Evolutionary conservation across 78 protist species (phyloP), one percentile per base, ranked within the genome.

Genomic region (Emiliania huxleyi): DNA sequence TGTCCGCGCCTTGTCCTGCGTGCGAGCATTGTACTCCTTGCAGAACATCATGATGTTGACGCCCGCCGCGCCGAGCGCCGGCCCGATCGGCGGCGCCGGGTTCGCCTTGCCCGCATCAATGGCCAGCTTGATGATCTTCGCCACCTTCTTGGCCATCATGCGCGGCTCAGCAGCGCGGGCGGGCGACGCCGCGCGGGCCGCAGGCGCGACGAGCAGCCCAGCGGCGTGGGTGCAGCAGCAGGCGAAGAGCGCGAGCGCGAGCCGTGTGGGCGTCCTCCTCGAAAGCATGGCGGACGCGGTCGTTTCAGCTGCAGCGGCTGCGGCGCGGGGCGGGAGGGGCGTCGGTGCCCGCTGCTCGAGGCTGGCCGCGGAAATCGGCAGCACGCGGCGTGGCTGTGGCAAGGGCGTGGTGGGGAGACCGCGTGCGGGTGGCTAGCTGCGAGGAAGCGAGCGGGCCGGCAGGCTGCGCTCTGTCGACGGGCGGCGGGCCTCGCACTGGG

Each of bases 51-150:
- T 87, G 42, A 95, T 87, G 81, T 93, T 93, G 62, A 91, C 45
- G 56, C 96, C 96, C 2, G 40, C 49, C 46, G 91, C 88, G 1
- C 96, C 96, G 44, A 95, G 95, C n/a, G 95, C 96, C 5, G 96
- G 96, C 43, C 96, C 96, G 8, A 93, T 69, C 8, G 96, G 96
- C 2, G 96, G 96, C 26, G 96, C 88, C 0, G 96, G 95, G 49
- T 93, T 62, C 0, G 96, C 96, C 79, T 91, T 91, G 29, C 94
- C 96, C 0, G 96, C 96, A 0, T 91, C 79, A 12, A 95, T 43
- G 25, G 85, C 37, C 0, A 93, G 90, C 93, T 91, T 62, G 42
- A 93, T 62, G 35, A 85, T 19, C 15, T 83, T 83, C 2, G 83
- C n/a, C 35, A 81, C 77, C 29, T 37, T 43, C 92, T 69, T 56